These are phyloP conservation scores for Phoma herbarum DNA, from an alignment of 2,329 filamentous ascomycete species.

Conservation along the genomic window DNA sequence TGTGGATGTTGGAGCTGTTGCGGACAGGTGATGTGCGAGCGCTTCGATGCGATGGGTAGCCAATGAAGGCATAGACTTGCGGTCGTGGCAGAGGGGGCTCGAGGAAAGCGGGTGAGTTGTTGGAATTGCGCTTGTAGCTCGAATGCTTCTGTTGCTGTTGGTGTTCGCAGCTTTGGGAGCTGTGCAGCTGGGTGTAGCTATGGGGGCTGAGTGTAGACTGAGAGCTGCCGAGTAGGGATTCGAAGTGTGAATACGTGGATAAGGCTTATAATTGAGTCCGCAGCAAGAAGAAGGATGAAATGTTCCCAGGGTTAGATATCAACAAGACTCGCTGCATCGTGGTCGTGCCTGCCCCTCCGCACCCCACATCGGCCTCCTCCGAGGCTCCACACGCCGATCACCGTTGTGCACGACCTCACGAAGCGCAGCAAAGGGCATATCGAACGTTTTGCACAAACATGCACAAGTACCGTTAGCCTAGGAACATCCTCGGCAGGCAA, in stretches of 20 bases:
- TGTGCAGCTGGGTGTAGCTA: not conserved
- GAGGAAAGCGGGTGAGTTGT: not conserved
- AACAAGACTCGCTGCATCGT: not conserved
- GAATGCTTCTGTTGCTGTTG: too few relatives aligned
- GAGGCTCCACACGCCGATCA: slow-evolving; percentile 18
- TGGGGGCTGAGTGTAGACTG: not conserved
- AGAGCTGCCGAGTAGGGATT: not conserved
- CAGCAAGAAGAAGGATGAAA: not conserved
- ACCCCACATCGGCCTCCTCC: slow-evolving; percentile 22
- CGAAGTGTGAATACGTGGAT: too few relatives aligned
- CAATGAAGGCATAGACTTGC: slow-evolving; percentile 29
- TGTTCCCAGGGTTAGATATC: not conserved
- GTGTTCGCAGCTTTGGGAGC: not conserved
- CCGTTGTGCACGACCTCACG: slow-evolving; percentile 11
- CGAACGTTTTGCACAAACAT: slow-evolving; percentile 6
- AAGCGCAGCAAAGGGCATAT: not conserved
- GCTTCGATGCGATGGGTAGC: slow-evolving; percentile 33
- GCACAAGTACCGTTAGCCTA: slow-evolving; percentile 2
- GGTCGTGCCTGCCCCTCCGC: slow-evolving; percentile 15
- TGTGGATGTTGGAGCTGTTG: slow-evolving; percentile 13
- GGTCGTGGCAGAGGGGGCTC: not conserved
- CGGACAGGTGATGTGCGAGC: slow-evolving; percentile 21
- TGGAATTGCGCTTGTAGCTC: too few relatives aligned
- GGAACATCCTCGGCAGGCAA: not conserved
- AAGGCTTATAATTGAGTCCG: not conserved